Conservation (phyloP, 1,284 basidiomycete species). For the Apiotrichum veenhuisii region DNA sequence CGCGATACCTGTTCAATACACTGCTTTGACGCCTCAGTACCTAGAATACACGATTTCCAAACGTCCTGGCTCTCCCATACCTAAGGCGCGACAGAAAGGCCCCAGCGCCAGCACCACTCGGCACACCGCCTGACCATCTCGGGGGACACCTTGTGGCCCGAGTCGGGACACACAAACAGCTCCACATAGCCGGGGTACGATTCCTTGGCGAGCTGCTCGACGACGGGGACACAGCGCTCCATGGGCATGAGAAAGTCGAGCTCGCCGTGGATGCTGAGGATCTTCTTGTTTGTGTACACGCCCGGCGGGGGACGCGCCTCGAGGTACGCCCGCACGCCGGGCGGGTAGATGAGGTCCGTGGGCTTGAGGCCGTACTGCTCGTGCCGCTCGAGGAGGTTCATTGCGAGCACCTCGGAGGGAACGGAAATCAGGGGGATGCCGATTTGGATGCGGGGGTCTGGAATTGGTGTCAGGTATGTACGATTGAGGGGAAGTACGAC, state of each 20-base stretch:
- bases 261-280: conserved; percentile 62
- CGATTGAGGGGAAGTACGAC: too few relatives aligned
- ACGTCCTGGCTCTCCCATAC: too few relatives aligned
- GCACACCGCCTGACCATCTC: conserved; percentile 9
- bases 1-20: too few relatives aligned
- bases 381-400: conserved; percentile 53
- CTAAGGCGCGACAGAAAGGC: background rate
- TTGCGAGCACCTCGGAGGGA: conserved; percentile 58
- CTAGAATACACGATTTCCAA: too few relatives aligned
- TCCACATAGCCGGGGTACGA: conserved; percentile 4
- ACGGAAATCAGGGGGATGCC: conserved; percentile 72
- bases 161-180: background rate
- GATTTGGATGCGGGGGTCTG: conserved; percentile 60
- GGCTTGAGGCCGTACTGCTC: conserved; percentile 49
- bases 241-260: conserved; percentile 43
- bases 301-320: conserved; percentile 51
- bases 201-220: background rate
- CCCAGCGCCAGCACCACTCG: conserved; percentile 11
- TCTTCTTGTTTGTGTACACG: conserved; percentile 63
- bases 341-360: conserved; percentile 56
- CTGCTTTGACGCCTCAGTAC: too few relatives aligned
- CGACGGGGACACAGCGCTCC: conserved; percentile 4
- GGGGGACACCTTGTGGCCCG: conserved; percentile 4
- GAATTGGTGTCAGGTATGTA: too few relatives aligned
- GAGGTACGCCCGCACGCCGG: conserved; percentile 53